Evolutionary conservation across 345 rosid genomes (phyloP), one percentile per base, ranked within the genome.

Genomic region (Brassica incana): DNA sequence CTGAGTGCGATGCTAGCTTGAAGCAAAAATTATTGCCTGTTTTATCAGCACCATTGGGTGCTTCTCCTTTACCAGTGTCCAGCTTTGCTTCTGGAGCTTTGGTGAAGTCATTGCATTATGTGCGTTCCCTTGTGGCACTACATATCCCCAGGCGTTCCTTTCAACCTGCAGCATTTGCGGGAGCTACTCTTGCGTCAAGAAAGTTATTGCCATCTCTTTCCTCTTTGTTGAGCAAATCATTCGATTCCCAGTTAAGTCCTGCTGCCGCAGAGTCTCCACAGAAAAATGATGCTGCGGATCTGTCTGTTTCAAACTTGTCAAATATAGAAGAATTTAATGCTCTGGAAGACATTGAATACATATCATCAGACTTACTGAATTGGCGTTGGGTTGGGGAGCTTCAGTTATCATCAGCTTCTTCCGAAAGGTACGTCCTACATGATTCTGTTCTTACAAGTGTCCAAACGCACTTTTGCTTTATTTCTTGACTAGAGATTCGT

Each of bases 21-120:
- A 88, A 86, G 66, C 86, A 86, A 71, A 88, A 86, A 73, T 67
- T 88, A 50, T 71, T 78, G 78, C 78, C 84, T 76, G 78, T 80
- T 65, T 82, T 87, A 68, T 84, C 90, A 74, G 71, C 83, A 40
- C 54, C 80, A 71, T 27, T 71, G 15, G 87, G 83, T 83, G 79
- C 83, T 83, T 81, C 92, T 87, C 87, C 95, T 61, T 82, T 91
- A 73, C 92, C 99, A n/a, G 97, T 90, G 23, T 89, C 93, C 71
- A 92, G 87, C 85, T 92, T 93, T 84, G 92, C 95, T 74, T 96
- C 98, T 76, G 86, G 76, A 30, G 85, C 91, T 54, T 91, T 93
- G 80, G 95, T 93, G 75, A 96, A 96, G 87, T 96, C 99, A 36
- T 87, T 96, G 81, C 90, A 86, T 84, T 95, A 95, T 87, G 93